Evolutionary conservation across 768 basidiomycete species (phyloP), one percentile per base, ranked within the genome.

Genomic region (Boletus sp.): DNA sequence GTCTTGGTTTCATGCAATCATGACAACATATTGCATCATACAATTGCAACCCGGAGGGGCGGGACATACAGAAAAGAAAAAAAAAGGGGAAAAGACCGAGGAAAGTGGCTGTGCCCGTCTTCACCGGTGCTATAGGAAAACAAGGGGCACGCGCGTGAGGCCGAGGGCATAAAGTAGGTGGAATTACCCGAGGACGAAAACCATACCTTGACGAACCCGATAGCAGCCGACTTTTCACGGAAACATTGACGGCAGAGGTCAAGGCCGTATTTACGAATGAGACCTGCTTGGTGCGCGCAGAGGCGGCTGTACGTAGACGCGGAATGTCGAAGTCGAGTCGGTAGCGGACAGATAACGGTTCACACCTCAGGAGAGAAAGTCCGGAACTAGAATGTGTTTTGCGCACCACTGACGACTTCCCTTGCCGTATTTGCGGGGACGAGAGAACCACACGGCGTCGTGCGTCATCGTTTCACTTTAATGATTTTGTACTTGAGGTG

Each of bases 221-320:
- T 97, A 56, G 89, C 87, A 64, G 86, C 82, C 49, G 92, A 82
- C 79, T 93, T 94, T 80, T 97, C 94, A 65, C 94, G 90, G 89
- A 96, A 97, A 78, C 94, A 97, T 76, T 97, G 94, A 75, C 94
- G 90, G 78, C 94, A 97, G 65, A 97, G 88, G 78, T 96, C 93
- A 63, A 96, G 85, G 54, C 94, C 93, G 76, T 96, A 94, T 77
- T 95, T 92, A 77, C 94, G 90, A 74, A 97, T 93, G 74, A 97
- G 84, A 87, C 94, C 94, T 66, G 93, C 94, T 75, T 95, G 93
- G 75, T 97, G 94, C 35, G 93, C 90, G 67, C 94, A 97, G 68
- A 93, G 90, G 70, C 94, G 93, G 82, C 94, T 94, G 63, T 17
- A 32, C 11, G 27, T 10, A 25, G 25, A 19, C 14, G 42, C 37